These are phyloP conservation scores for Wickerhamomyces subpelliculosus DNA, from an alignment of 805 yeast genomes.

Conservation along the genomic window DNA sequence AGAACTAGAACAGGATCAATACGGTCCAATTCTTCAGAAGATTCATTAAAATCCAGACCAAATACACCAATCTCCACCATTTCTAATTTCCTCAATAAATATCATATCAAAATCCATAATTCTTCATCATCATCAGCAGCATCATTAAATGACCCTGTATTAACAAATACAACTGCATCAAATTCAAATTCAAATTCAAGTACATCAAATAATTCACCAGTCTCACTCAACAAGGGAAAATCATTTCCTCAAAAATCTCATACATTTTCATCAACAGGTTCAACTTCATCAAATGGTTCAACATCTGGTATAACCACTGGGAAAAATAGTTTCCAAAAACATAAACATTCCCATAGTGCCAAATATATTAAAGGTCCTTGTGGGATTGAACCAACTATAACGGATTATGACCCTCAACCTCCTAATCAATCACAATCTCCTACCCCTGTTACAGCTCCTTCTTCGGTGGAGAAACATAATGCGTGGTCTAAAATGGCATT, in stretches of 20 bases:
- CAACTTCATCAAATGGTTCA: neutral
- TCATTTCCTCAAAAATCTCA: neutral
- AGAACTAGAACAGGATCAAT: no score
- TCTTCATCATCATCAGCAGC: neutral
- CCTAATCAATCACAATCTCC: no score
- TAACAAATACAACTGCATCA: neutral
- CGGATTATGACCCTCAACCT: slow-evolving; percentile 11
- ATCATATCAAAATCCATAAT: slow-evolving; percentile 6
- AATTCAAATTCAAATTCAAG: neutral
- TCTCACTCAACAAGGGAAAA: neutral
- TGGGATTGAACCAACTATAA: slow-evolving; percentile 8
- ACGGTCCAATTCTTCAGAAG: slow-evolving; percentile 1
- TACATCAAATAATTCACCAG: slow-evolving; percentile 1
- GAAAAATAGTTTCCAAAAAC: neutral
- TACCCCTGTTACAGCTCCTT: no score
- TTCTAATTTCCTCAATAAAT: slow-evolving; percentile 11
- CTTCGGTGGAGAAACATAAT: no score
- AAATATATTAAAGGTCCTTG: slow-evolving; percentile 12
- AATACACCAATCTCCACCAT: slow-evolving; percentile 5
- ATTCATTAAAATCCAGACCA: neutral
- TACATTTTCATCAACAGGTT: neutral
- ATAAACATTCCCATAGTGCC: neutral
- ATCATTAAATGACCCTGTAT: no score
- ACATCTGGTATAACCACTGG: neutral
- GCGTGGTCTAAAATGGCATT: no score